A percentile compares a stretch with the other conserved stretches of the same genome.
Conservation (phyloP, 2,329 filamentous ascomycete species). For the Chrysoporthe puriensis region DNA sequence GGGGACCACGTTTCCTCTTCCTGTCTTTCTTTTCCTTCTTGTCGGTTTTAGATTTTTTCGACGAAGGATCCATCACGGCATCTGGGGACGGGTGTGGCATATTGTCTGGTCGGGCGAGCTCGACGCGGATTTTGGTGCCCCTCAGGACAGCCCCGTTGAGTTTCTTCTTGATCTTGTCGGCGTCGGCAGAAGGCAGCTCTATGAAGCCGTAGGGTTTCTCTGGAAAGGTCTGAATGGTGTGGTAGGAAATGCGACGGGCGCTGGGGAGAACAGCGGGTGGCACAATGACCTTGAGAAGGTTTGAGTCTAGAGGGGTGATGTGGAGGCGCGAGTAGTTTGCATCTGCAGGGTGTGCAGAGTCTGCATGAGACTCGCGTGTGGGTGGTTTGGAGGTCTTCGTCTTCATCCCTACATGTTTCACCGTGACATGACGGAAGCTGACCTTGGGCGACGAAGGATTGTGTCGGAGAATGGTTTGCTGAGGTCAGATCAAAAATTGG, state of each 20-base stretch:
- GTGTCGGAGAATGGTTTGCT: not conserved
- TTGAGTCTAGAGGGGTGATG: constrained; percentile 81
- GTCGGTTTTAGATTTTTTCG: constrained; percentile 37
- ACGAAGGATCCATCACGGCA: constrained; percentile 27
- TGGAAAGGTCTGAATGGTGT: constrained; percentile 82
- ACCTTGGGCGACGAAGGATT: not conserved
- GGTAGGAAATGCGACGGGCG: constrained; percentile 85
- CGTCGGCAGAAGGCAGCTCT: constrained; percentile 78
- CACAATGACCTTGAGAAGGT: constrained; percentile 73
- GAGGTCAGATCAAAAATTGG: constrained; percentile 9
- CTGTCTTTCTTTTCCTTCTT: constrained; percentile 41
- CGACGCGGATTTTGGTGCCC: constrained; percentile 82
- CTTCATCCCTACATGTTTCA: constrained; percentile 25
- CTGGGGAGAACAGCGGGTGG: constrained; percentile 66
- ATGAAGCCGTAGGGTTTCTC: constrained; percentile 91
- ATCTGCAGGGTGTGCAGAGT: constrained; percentile 11
- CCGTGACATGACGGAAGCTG: not conserved
- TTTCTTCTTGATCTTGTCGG: constrained; percentile 89
- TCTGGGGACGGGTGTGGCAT: constrained; percentile 44
- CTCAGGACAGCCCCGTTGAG: constrained; percentile 84
- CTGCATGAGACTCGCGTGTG: constrained; percentile 7
- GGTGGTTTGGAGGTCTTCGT: not conserved
- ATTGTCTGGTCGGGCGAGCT: constrained; percentile 73
- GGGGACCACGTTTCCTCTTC: constrained; percentile 49
- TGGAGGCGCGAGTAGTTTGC: constrained; percentile 68